Conservation (phyloP, 331 rosid genomes). For the Cydonia oblonga region DNA sequence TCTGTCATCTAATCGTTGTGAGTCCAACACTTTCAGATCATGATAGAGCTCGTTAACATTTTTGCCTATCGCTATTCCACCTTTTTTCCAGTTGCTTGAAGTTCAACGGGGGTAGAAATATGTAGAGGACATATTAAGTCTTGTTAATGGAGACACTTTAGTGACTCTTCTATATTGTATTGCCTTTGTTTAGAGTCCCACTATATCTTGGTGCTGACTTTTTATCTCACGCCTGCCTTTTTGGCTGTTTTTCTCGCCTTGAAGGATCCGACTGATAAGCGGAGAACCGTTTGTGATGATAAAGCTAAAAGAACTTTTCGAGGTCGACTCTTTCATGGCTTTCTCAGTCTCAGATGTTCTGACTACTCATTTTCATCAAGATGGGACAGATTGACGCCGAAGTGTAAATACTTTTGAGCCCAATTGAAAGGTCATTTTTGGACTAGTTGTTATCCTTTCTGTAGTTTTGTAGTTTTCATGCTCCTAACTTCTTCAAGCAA, state of each 20-base stretch:
- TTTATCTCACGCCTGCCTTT: background rate
- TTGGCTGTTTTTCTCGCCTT: conserved; percentile 13
- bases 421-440: conserved; percentile 11
- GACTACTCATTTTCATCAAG: conserved; percentile 57
- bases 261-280: conserved; percentile 82
- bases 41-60: background rate
- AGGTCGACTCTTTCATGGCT: conserved; percentile 49
- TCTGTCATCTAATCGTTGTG: background rate
- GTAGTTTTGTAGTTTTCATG: background rate
- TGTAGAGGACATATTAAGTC: too few species aligned
- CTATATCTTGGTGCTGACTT: background rate
- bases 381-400: conserved; percentile 19
- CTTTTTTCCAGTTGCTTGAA: background rate
- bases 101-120: too few species aligned
- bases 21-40: background rate
- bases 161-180: too few species aligned
- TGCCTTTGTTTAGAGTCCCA: too few species aligned
- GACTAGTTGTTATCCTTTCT: background rate
- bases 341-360: conserved; percentile 61
- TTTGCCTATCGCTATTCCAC: background rate
- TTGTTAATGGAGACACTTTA: too few species aligned
- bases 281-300: conserved; percentile 54
- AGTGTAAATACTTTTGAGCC: conserved; percentile 15
- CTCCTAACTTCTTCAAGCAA: conserved; percentile 3
- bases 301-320: conserved; percentile 64